A percentile compares a stretch with the other conserved stretches of the same genome.
Conservation (phyloP, 257 asterid species). For the Jaltomata sinuosa region DNA sequence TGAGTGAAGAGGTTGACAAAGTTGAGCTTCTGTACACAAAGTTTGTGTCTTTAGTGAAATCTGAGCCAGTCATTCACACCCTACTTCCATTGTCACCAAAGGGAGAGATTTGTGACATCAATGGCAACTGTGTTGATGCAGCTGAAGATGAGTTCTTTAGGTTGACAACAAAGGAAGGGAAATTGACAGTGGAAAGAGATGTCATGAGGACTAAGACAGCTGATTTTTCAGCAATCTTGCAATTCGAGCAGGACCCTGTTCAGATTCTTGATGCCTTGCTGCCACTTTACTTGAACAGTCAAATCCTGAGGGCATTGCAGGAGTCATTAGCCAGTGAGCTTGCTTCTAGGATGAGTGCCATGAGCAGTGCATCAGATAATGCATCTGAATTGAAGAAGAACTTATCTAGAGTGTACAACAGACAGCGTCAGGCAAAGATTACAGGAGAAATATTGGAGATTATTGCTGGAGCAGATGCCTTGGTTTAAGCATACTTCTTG, state of each 20-base stretch:
- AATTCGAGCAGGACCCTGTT: conserved; percentile 87
- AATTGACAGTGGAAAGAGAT: conserved; percentile 77
- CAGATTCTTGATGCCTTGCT: conserved; percentile 81
- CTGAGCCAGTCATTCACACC: conserved; percentile 82
- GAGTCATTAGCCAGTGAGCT: conserved; percentile 87
- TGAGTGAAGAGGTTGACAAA: conserved; percentile 83
- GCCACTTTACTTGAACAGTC: conserved; percentile 89
- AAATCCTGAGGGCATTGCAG: conserved; percentile 72
- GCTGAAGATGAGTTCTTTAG: conserved; percentile 87
- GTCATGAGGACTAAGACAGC: conserved; percentile 42
- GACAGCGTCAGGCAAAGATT: conserved; percentile 84
- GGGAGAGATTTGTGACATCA: conserved; percentile 83
- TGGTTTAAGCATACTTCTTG: conserved; percentile 20
- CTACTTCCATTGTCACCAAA: conserved; percentile 82
- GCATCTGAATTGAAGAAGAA: conserved; percentile 60
- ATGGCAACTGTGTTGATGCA: conserved; percentile 79
- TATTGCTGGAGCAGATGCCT: conserved; percentile 75
- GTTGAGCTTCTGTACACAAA: conserved; percentile 88
- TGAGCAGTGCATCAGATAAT: conserved; percentile 79
- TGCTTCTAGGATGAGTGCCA: conserved; percentile 89
- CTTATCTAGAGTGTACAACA: conserved; percentile 54
- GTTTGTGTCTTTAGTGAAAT: conserved; percentile 75
- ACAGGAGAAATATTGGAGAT: conserved; percentile 95
- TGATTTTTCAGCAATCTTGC: conserved; percentile 76
- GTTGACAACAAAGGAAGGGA: conserved; percentile 78